Base-by-base conservation (phyloP, 2,329 filamentous ascomycete genomes). In the Nothopassalora personata region DNA sequence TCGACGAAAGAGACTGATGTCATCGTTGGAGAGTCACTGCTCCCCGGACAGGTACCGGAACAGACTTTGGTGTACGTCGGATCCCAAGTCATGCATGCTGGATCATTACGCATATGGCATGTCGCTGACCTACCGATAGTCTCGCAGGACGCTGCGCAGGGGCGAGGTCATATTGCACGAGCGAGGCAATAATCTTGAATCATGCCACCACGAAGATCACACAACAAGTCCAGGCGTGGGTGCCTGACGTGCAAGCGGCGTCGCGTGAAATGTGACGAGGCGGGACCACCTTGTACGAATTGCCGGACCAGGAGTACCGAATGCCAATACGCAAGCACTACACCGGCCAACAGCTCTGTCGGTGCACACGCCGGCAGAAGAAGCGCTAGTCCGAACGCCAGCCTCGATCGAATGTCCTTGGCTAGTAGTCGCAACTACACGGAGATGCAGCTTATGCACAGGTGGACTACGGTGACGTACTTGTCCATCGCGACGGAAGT, bases 371-470 rank as follows among this genome's bases (percentile, higher is more conserved):
- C 31, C 31, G 31, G 11, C 11, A 34, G 31, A 34, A 34, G 31
- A 34, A 34, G 31, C 31, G 2, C 61, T 5, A 50, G 55, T 19
- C 23, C 53, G 11, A 55, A 43, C 34, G 47, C 55, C 4, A 53
- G 49, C 31, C 31, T 34, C 8, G 31, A 34, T 11, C 31, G 31
- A 11, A 34, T 34, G 2, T 34, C 31, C 7, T 34, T 34, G 2
- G 31, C 31, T 11, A 34, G 31, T 34, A 11, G 31, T 34, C 19
- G 28, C 18, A 39, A 47, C 11, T 34, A 57, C 13, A 49, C 55
- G 23, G 64, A 66, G 33, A 59, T 66, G 15, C 59, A 58, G 30
- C 57, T 64, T 27, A 57, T 66, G 62, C 64, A 66, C 45, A 54
- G 60, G 5, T 66, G 64, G 64, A 60, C 64, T 4, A 62, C 64